Percentiles rank a stretch among this genome's conserved stretches.
phyloP scores from a whole-genome alignment of 2,329 filamentous ascomycete species.

The Cladosporium austrohemisphaericum region DNA sequence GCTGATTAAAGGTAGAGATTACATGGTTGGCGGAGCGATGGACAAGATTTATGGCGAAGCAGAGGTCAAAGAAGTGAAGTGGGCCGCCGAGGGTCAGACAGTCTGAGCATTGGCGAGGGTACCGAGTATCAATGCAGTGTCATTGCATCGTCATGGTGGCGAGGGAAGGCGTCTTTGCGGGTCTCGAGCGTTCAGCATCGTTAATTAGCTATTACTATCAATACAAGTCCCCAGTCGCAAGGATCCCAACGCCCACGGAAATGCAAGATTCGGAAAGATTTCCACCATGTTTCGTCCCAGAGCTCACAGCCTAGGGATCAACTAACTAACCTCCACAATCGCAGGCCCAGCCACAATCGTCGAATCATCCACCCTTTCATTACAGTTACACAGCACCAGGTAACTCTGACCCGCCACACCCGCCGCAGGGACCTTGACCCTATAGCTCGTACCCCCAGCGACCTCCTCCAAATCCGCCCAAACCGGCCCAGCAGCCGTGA shows the following conservation, averaged over 20 bases:
- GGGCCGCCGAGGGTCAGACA: conserved; percentile 21
- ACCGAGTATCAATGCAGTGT: too few relatives aligned
- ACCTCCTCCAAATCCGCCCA: conserved; percentile 16
- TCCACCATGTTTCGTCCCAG: too few relatives aligned
- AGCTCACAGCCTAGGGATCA: not conserved
- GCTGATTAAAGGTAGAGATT: conserved; percentile 37
- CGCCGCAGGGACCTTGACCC: conserved; percentile 21
- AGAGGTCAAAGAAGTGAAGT: conserved; percentile 17
- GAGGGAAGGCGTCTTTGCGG: too few relatives aligned
- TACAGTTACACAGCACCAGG: conserved; percentile 22
- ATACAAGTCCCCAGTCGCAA: too few relatives aligned
- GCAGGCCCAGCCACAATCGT: conserved; percentile 24
- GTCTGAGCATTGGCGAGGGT: too few relatives aligned
- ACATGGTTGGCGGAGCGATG: conserved; percentile 28
- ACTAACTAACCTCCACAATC: conserved; percentile 20
- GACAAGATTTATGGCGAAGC: conserved; percentile 19
- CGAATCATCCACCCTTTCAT: conserved; percentile 19
- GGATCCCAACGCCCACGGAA: too few relatives aligned
- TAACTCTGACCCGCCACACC: conserved; percentile 25
- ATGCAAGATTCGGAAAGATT: too few relatives aligned
- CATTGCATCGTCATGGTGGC: too few relatives aligned
- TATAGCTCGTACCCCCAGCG: conserved; percentile 20
- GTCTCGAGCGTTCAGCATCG: too few relatives aligned
- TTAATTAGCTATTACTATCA: too few relatives aligned
- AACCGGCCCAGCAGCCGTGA: conserved; percentile 20